These are phyloP conservation scores for Bipolaris gigantea DNA, from an alignment of 2,329 filamentous ascomycete genomes.

Conservation along the genomic window DNA sequence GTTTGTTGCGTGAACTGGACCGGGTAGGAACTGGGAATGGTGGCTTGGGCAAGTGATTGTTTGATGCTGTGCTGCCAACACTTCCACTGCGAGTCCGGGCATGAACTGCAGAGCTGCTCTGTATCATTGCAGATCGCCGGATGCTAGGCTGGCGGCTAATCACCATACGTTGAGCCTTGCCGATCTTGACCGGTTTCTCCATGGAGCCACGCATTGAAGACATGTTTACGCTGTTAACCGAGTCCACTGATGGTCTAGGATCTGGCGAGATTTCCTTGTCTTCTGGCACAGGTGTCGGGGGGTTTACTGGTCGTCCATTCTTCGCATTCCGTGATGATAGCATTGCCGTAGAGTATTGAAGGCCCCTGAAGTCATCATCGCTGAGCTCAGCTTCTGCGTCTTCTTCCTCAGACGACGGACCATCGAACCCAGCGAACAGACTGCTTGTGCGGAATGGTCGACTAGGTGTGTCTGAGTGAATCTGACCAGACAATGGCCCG, in stretches of 20 bases:
- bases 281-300: constrained; percentile 48
- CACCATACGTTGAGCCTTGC: constrained; percentile 35
- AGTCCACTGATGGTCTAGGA: constrained; percentile 38
- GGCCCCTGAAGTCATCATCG: constrained; percentile 64
- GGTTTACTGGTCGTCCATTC: constrained; percentile 49
- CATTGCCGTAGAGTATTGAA: constrained; percentile 50
- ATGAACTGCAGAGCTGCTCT: constrained; percentile 74
- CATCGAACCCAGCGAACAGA: constrained; percentile 83
- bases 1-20: constrained; percentile 79
- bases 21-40: constrained; percentile 91
- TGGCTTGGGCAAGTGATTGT: constrained; percentile 55
- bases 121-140: constrained; percentile 77
- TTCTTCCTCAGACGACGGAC: constrained; percentile 57
- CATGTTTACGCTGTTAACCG: constrained; percentile 23
- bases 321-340: constrained; percentile 51
- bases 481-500: constrained; percentile 64
- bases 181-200: constrained; percentile 42
- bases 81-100: constrained; percentile 67
- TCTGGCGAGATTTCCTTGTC: constrained; percentile 43
- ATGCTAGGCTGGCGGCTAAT: constrained; percentile 60
- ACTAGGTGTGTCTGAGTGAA: constrained; percentile 61
- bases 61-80: constrained; percentile 57
- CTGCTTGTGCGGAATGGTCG: constrained; percentile 77
- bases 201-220: constrained; percentile 37
- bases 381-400: constrained; percentile 61